Percentiles rank a stretch among this genome's conserved stretches.
Conservation (phyloP, 768 basidiomycete genomes). For the Grammothele lineata region DNA sequence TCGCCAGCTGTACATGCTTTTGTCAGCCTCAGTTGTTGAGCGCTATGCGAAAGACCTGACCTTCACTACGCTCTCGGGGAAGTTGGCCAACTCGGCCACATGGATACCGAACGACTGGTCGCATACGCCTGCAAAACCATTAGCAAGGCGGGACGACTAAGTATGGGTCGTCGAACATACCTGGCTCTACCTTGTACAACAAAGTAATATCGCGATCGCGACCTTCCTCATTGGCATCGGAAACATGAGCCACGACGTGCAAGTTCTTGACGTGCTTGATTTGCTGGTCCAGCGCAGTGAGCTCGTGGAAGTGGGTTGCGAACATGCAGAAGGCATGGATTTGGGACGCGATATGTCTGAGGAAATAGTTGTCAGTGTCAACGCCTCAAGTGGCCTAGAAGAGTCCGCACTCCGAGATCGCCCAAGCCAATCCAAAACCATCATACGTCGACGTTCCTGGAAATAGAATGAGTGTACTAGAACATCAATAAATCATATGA, state of each 20-base stretch:
- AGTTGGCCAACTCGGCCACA: conserved; percentile 95
- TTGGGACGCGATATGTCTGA: conserved; percentile 86
- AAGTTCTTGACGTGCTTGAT: conserved; percentile 86
- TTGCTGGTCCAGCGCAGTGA: conserved; percentile 88
- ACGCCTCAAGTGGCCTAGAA: too few relatives aligned
- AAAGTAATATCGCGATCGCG: conserved; percentile 76
- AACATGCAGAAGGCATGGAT: conserved; percentile 95
- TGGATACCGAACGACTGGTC: conserved; percentile 99
- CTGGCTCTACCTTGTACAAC: conserved; percentile 68
- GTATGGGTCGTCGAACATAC: too few relatives aligned
- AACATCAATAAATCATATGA: background rate
- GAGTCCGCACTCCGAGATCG: conserved; percentile 91
- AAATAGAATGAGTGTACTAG: background rate
- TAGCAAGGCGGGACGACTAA: too few relatives aligned
- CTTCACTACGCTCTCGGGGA: conserved; percentile 91
- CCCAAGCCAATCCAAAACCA: conserved; percentile 97
- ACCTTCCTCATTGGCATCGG: conserved; percentile 37
- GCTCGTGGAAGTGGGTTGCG: conserved; percentile 97
- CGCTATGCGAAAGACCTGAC: conserved; percentile 33
- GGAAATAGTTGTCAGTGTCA: conserved; percentile 1
- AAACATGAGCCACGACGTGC: conserved; percentile 93
- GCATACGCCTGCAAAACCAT: conserved; percentile 89
- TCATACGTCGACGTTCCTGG: conserved; percentile 96
- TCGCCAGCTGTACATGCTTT: conserved; percentile 59
- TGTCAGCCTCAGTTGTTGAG: background rate